A percentile compares a stretch with the other conserved stretches of the same genome.
phyloP scores from a whole-genome alignment of 345 rosid species.

The Mangifera indica region DNA sequence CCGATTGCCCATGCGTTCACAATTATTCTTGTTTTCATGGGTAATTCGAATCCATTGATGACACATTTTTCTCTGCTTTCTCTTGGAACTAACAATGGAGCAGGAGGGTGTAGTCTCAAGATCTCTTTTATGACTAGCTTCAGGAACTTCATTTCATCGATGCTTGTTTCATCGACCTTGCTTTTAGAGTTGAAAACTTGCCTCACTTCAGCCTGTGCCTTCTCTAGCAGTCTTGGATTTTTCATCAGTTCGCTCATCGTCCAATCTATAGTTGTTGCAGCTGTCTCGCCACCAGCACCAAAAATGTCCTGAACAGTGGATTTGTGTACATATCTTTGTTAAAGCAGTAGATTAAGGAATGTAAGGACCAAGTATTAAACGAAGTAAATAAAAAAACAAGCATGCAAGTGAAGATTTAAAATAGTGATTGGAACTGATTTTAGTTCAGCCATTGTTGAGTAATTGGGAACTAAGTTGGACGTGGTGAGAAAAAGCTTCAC shows the following conservation, averaged over 20 bases:
- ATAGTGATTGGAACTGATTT: too few relatives aligned
- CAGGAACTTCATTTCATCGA: conserved; percentile 18
- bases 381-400: too few relatives aligned
- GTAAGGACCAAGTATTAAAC: too few relatives aligned
- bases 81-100: conserved; percentile 30
- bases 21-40: conserved; percentile 25
- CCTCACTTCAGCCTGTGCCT: conserved; percentile 29
- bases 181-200: conserved; percentile 18
- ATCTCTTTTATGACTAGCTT: conserved; percentile 30
- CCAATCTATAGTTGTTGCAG: background rate
- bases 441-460: too few relatives aligned
- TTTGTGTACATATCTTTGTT: too few relatives aligned
- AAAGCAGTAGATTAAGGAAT: too few relatives aligned
- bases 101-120: conserved; percentile 4
- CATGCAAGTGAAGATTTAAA: too few relatives aligned
- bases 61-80: conserved; percentile 20
- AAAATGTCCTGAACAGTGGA: too few relatives aligned
- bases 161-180: background rate
- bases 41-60: conserved; percentile 29
- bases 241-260: conserved; percentile 10
- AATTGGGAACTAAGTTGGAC: too few relatives aligned
- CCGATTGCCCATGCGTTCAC: too few relatives aligned
- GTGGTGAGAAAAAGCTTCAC: too few relatives aligned
- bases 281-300: too few relatives aligned
- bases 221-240: conserved; percentile 24